These are phyloP conservation scores for Datisca glomerata DNA, from an alignment of 306 rosid genomes.

Conservation along the genomic window DNA sequence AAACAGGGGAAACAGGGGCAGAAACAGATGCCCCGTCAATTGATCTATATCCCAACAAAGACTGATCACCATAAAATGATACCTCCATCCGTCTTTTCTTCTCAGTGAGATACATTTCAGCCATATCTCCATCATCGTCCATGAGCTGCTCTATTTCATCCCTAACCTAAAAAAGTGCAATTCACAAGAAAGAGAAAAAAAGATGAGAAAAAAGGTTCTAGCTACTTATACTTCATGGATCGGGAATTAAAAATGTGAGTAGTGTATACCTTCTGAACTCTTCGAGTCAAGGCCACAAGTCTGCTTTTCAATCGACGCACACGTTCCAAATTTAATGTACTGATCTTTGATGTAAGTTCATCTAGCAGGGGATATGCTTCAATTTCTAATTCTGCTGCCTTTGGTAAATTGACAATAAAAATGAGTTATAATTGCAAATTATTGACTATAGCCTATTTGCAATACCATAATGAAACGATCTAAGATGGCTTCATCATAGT, in stretches of 20 bases:
- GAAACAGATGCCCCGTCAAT: conserved; percentile 71
- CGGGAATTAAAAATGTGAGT: conserved; percentile 13
- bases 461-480: conserved; percentile 9
- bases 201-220: conserved; percentile 1
- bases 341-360: conserved; percentile 92
- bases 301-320: conserved; percentile 95
- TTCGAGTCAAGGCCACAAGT: conserved; percentile 93
- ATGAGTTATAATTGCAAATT: conserved; percentile 16
- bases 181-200: conserved; percentile 11
- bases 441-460: conserved; percentile 16
- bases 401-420: conserved; percentile 18
- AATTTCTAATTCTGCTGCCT: conserved; percentile 96
- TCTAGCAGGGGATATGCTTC: conserved; percentile 94
- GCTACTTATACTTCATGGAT: conserved; percentile 8
- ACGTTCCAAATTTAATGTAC: conserved; percentile 96
- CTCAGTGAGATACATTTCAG: conserved; percentile 97
- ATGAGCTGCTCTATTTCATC: conserved; percentile 99
- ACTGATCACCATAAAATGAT: conserved; percentile 75
- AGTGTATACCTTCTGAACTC: conserved; percentile 86
- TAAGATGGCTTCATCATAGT: conserved; percentile 7
- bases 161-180: conserved; percentile 58
- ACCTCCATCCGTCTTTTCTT: conserved; percentile 86
- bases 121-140: conserved; percentile 99
- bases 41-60: conserved; percentile 63
- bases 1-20: conserved; percentile 95